Percentiles rank a stretch among this genome's conserved stretches.
Evolutionary conservation across 176 grass and related monocot genomes (phyloP).

Genomic region (Paspalum notatum): DNA sequence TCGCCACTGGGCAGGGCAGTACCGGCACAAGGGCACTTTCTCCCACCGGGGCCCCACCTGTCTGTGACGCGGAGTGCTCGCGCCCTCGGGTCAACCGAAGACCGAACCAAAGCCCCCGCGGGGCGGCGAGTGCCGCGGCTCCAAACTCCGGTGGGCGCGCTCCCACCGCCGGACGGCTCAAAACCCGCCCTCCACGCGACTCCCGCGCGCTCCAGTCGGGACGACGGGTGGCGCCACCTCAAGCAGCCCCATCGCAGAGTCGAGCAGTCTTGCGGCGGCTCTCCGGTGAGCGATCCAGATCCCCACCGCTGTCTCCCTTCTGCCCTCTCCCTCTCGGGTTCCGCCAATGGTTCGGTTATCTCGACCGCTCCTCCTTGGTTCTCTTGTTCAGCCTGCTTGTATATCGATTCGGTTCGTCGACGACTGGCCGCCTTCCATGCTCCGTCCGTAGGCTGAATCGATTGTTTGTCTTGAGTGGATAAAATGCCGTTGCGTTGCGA

Average conservation of each 20-base stretch:
- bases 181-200: neutral
- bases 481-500: neutral
- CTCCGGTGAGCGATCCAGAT: constrained; percentile 49
- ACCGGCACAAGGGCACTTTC: neutral
- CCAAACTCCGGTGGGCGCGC: constrained; percentile 30
- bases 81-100: neutral
- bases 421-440: neutral
- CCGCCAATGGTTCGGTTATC: neutral
- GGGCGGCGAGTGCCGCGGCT: neutral
- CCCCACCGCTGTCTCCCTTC: neutral
- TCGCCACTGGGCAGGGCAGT: neutral
- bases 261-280: neutral
- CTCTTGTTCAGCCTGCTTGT: neutral
- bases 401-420: neutral
- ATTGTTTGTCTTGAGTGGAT: neutral
- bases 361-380: neutral
- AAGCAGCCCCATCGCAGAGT: neutral
- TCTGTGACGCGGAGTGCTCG: neutral
- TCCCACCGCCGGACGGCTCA: constrained; percentile 21
- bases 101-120: neutral
- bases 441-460: neutral
- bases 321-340: neutral
- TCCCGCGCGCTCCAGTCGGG: neutral
- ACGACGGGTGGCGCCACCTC: neutral
- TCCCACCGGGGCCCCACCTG: neutral